These are phyloP conservation scores for Chaetomiaceae sp. DNA, from an alignment of 2,329 filamentous ascomycete genomes.

Conservation along the genomic window DNA sequence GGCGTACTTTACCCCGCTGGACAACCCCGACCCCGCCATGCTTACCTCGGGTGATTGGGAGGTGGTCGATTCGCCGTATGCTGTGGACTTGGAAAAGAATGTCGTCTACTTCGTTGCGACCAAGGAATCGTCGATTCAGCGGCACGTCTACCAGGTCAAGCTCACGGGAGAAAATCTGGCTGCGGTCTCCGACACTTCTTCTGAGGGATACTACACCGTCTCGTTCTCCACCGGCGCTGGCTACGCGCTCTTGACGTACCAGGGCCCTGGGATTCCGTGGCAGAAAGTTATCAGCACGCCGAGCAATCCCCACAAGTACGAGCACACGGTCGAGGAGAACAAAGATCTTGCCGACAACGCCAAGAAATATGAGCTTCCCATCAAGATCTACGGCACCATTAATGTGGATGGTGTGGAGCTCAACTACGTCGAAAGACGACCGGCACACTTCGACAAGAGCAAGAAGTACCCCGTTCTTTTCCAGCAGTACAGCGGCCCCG, in stretches of 20 bases:
- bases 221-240: slow-evolving; percentile 81
- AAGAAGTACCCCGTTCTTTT: slow-evolving; percentile 93
- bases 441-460: slow-evolving; percentile 77
- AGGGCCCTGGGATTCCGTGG: slow-evolving; percentile 81
- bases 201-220: slow-evolving; percentile 72
- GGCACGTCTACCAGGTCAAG: slow-evolving; percentile 86
- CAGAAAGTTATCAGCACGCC: slow-evolving; percentile 87
- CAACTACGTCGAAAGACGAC: slow-evolving; percentile 76
- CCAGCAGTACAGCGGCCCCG: slow-evolving; percentile 88
- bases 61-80: slow-evolving; percentile 78
- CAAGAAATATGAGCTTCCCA: slow-evolving; percentile 73
- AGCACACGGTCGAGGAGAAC: slow-evolving; percentile 76
- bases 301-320: slow-evolving; percentile 58
- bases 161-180: slow-evolving; percentile 72
- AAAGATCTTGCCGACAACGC: slow-evolving; percentile 62
- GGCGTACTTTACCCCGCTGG: slow-evolving; percentile 86
- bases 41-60: slow-evolving; percentile 91
- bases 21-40: slow-evolving; percentile 75
- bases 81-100: slow-evolving; percentile 78
- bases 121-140: slow-evolving; percentile 80
- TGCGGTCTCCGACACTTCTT: slow-evolving; percentile 67
- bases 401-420: slow-evolving; percentile 73
- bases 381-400: slow-evolving; percentile 76
- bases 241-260: slow-evolving; percentile 79
- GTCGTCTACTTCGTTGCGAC: slow-evolving; percentile 88